Evolutionary conservation across 2,329 filamentous ascomycete genomes (phyloP), one percentile per base, ranked within the genome.

Genomic region (Piedraia hortae): DNA sequence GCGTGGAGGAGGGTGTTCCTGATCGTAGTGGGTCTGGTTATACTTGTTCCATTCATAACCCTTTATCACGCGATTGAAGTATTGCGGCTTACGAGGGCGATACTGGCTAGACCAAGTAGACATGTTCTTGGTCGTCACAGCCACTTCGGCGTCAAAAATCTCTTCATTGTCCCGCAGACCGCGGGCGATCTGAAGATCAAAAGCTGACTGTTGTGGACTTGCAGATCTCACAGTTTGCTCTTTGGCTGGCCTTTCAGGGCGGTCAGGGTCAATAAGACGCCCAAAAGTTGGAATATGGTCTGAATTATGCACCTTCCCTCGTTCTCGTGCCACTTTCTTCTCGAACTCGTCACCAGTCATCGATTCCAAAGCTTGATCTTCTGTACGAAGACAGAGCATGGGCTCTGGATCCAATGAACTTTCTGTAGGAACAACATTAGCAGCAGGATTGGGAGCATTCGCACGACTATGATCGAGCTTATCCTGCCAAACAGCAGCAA

Each of bases 31-130:
- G 7, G 85, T 97, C 49, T 97, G 85, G 41, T 97, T 97, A 58
- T 97, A 97, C 48, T 97, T 97, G 55, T 97, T 97, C 85, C 85
- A 97, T 46, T 97, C 85, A 45, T 93, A 97, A 23, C 85, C 85
- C 74, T 91, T 91, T 46, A 90, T 80, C 20, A 93, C 80, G 18
- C 85, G 70, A 42, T 93, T 93, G 58, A 97, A 97, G 49, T 91
- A 93, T 28, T 72, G 65, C 7, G 85, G 85, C 47, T 93, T 97
- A 30, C 85, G 63, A 5, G 82, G 78, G 17, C 71, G 63, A 45
- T 89, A 72, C 46, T 82, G 78, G 40, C 66, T 64, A 4, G 70
- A 67, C 78, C 78, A 90, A 31, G 67, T 61, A 3, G 75, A 69
- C 32, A 64, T 64, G 3, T 59, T 51, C 4, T 51, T 48, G 6